These are phyloP conservation scores for Kodamaea ohmeri DNA, from an alignment of 1,139 yeast species.

Conservation along the genomic window DNA sequence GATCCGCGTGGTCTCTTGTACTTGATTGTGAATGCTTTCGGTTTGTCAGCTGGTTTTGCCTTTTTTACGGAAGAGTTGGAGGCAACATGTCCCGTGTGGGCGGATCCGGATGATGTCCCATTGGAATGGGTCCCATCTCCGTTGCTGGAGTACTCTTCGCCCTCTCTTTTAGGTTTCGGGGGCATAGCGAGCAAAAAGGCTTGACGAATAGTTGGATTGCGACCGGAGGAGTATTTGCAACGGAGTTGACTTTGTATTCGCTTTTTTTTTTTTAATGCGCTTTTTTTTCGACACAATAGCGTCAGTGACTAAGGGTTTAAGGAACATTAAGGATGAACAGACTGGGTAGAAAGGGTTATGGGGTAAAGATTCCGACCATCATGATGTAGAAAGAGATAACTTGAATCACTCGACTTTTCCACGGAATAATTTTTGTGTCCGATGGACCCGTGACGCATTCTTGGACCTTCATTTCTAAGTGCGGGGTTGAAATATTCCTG, in stretches of 20 bases:
- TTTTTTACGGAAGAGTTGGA: not conserved
- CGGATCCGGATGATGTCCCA: constrained; percentile 1
- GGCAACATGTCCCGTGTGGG: too few species aligned
- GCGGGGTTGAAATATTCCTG: too few species aligned
- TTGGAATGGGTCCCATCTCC: not conserved
- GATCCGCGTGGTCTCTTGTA: constrained; percentile 52
- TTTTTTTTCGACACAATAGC: not conserved
- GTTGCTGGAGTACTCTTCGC: not conserved
- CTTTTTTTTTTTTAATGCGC: not conserved
- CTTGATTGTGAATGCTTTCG: constrained; percentile 49
- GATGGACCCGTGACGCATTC: not conserved
- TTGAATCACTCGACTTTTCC: too few species aligned
- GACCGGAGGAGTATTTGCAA: not conserved
- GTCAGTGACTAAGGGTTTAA: too few species aligned
- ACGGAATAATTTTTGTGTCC: too few species aligned
- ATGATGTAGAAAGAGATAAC: too few species aligned
- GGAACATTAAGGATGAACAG: too few species aligned
- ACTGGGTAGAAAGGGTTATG: too few species aligned
- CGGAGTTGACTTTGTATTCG: not conserved
- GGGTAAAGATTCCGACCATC: too few species aligned
- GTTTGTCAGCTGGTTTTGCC: constrained; percentile 24
- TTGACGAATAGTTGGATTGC: not conserved
- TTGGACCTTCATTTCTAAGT: too few species aligned
- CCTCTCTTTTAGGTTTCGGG: constrained; percentile 9
- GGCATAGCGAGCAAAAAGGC: constrained; percentile 1